Percentiles rank a stretch among this genome's conserved stretches.
Conservation (phyloP, 768 basidiomycete species). For the Roridomyces roridus region DNA sequence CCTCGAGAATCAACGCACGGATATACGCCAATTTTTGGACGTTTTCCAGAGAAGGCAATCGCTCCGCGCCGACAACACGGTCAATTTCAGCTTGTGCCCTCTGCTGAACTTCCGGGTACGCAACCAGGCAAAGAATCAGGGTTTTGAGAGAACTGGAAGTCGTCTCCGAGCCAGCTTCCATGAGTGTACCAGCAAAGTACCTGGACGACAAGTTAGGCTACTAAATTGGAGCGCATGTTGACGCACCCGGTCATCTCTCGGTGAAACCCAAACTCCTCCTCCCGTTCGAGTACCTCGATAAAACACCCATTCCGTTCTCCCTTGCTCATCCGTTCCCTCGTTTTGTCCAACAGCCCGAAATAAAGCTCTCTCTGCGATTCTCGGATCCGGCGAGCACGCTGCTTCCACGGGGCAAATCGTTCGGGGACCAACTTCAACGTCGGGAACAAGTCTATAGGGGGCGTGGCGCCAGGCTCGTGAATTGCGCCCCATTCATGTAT, state of each 20-base stretch:
- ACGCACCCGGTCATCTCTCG: neutral
- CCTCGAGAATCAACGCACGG: constrained; percentile 26
- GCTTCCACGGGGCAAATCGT: constrained; percentile 40
- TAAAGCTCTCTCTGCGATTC: constrained; percentile 33
- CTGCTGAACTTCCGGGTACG: constrained; percentile 30
- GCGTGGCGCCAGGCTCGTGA: constrained; percentile 37
- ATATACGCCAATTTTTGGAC: constrained; percentile 24
- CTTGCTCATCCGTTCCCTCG: constrained; percentile 29
- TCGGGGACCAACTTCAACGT: constrained; percentile 37
- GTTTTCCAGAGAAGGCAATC: constrained; percentile 25
- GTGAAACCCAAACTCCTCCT: neutral
- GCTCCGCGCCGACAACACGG: constrained; percentile 26
- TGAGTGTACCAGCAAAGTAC: constrained; percentile 34
- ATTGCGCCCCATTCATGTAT: constrained; percentile 31
- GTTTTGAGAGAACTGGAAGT: constrained; percentile 29
- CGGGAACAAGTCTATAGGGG: constrained; percentile 40
- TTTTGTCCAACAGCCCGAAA: constrained; percentile 30
- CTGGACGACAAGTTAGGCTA: constrained; percentile 11
- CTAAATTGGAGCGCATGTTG: neutral
- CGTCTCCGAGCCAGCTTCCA: constrained; percentile 38
- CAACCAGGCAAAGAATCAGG: constrained; percentile 29
- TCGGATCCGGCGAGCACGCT: constrained; percentile 24
- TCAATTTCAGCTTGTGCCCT: constrained; percentile 33
- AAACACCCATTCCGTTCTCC: constrained; percentile 34
- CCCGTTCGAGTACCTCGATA: constrained; percentile 33